Base-by-base conservation (phyloP, 192 early-diverging fungal genomes). In the Backusella circina region DNA sequence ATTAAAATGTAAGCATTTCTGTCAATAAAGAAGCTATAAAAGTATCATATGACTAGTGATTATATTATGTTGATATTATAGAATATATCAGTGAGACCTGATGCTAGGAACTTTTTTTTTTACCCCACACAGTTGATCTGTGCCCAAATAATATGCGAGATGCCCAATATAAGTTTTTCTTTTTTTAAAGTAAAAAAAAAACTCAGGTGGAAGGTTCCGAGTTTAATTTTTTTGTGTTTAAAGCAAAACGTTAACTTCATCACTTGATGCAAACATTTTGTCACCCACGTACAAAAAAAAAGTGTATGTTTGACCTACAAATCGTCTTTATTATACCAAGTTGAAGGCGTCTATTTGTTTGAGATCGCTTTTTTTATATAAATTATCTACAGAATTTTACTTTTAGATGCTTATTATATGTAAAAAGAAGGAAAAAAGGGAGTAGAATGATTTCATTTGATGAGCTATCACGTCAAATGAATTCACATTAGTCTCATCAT, bases 91-190 rank as follows among this genome's bases (percentile, higher is more conserved):
- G 54, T 61, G 54, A 28, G 28, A 61, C 10, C 3, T 0, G 5
- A 26, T 61, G 23, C 21, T 28, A 61, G 23, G 23, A 61, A 26
- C 54, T 5, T 13, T 13, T 61, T 47, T 47, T 47, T 47, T 47
- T 61, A 61, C 54, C 54, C 54, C 54, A 61, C 54, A 61, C 8
- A 28, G 54, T 61, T 61, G 54, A 61, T 61, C 54, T 61, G 54
- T 61, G 54, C 54, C 54, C 23, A 61, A 57, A 28, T 61, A 26
- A 28, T 28, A 61, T 12, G 4, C 54, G 2, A 61, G 4, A 61
- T 61, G 26, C 54, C 54, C 13, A 28, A 61, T 15, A 57, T 57
- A 57, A 57, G 54, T 57, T 2, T 26, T 4, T 57, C 21, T 13
- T 41, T 16, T 47, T 47, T 35, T 35, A 3, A 35, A 35, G n/a